Evolutionary conservation across 495 filamentous ascomycete species (phyloP).

Genomic region (Aspergillus biplanus): DNA sequence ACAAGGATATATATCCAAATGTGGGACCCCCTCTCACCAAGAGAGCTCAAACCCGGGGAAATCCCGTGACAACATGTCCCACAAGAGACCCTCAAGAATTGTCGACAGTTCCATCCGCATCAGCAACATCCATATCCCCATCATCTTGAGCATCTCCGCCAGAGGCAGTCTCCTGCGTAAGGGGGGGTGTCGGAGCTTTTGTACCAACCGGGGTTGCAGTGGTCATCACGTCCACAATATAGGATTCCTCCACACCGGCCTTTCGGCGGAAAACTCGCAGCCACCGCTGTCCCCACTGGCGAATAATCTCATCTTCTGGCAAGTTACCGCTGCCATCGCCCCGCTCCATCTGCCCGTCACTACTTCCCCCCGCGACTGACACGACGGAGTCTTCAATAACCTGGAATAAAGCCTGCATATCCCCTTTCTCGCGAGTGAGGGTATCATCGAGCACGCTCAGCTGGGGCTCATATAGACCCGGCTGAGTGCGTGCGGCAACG

Average conservation of each 20-base stretch:
- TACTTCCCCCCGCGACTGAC: slow-evolving; percentile 70
- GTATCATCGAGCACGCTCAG: slow-evolving; percentile 66
- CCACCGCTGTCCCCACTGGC: slow-evolving; percentile 86
- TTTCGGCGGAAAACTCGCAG: slow-evolving; percentile 80
- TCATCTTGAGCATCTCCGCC: slow-evolving; percentile 23
- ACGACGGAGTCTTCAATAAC: slow-evolving; percentile 79
- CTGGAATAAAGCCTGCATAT: slow-evolving; percentile 78
- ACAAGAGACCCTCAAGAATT: slow-evolving; percentile 13
- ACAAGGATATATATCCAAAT: neutral
- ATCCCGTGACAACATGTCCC: too few relatives aligned
- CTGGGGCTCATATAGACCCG: slow-evolving; percentile 61
- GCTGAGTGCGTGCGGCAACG: slow-evolving; percentile 59
- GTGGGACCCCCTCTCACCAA: too few relatives aligned
- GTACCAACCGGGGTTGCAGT: slow-evolving; percentile 45
- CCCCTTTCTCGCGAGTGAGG: slow-evolving; percentile 63
- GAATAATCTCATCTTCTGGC: slow-evolving; percentile 64
- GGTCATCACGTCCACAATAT: slow-evolving; percentile 46
- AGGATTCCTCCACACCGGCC: slow-evolving; percentile 80
- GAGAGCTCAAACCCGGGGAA: too few relatives aligned
- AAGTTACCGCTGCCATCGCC: slow-evolving; percentile 45
- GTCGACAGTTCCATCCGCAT: slow-evolving; percentile 31
- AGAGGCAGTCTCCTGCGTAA: slow-evolving; percentile 16
- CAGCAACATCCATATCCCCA: slow-evolving; percentile 38
- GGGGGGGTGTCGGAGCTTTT: slow-evolving; percentile 33
- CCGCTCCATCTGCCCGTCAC: slow-evolving; percentile 70